Conservation (phyloP, 1,284 basidiomycete genomes). For the Ustilago vetiveriae region DNA sequence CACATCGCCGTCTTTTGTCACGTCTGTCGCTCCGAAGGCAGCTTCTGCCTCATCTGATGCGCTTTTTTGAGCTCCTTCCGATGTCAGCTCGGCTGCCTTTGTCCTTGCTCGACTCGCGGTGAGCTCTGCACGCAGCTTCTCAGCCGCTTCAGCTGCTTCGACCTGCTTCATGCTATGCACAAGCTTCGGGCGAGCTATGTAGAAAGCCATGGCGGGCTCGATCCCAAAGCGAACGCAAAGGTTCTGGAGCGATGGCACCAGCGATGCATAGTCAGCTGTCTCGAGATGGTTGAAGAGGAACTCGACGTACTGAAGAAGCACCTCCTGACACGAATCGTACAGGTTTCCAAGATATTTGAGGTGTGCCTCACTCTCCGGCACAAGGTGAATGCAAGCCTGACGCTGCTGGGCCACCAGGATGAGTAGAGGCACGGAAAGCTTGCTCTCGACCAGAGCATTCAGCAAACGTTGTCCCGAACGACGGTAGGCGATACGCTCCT, state of each 20-base stretch:
- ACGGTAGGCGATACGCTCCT: conserved; percentile 48
- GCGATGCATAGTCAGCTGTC: conserved; percentile 48
- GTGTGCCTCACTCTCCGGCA: conserved; percentile 58
- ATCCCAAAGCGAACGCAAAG: conserved; percentile 59
- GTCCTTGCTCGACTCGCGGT: conserved; percentile 43
- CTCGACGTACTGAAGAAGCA: conserved; percentile 65
- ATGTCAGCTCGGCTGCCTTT: conserved; percentile 8
- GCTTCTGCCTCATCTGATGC: not conserved
- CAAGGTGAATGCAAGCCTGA: conserved; percentile 62
- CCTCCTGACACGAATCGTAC: conserved; percentile 62
- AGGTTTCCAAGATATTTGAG: conserved; percentile 64
- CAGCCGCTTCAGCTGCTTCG: conserved; percentile 45
- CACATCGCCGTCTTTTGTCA: conserved; percentile 22
- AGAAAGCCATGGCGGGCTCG: conserved; percentile 62
- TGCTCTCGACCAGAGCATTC: conserved; percentile 41
- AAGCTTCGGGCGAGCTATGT: conserved; percentile 59
- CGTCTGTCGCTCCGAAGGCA: not conserved
- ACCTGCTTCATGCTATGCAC: conserved; percentile 48
- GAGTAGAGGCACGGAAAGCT: conserved; percentile 58
- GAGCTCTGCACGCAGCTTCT: conserved; percentile 47
- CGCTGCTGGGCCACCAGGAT: conserved; percentile 64
- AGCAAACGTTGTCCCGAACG: conserved; percentile 55
- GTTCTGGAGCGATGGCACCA: conserved; percentile 49
- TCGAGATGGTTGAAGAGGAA: conserved; percentile 60
- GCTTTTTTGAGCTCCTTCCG: not conserved